Base-by-base conservation (phyloP, 495 filamentous ascomycete species). In the Tuber brumale region DNA sequence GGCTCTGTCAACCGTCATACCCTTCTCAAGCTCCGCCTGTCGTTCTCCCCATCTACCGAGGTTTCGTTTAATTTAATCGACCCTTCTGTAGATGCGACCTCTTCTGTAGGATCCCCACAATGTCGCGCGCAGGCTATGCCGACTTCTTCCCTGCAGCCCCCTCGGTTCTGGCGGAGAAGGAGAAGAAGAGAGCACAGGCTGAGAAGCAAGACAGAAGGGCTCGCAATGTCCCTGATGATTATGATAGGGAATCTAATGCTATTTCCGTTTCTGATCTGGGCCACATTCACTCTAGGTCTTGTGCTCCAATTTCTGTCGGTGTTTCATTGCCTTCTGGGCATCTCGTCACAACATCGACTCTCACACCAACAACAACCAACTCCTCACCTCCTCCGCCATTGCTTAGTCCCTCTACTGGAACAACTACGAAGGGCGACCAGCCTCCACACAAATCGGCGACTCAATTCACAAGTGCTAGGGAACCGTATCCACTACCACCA, bases 111-210 rank as follows among this genome's bases (percentile, higher is more conserved):
- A 75, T 74, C 73, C 81, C 76, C 81, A 86, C 85, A 84, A 93
- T 93, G 92, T 92, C 93, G 88, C 92, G 91, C 87, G 91, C 92
- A 87, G 90, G 92, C 83, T 95, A 93, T 89, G 92, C 92, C 84
- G 90, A 94, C 85, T 96, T 94, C 87, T 97, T 96, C 84, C 93
- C 94, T 76, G 89, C 91, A 84, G 94, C 94, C 78, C 92, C 94
- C 78, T 89, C 88, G 72, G 88, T 91, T 76, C 86, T 91, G 72
- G 81, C 80, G 77, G 81, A 85, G 81, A 79, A 84, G 79, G 57
- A 66, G 27, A 66, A 66, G 57, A 85, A 83, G 79, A 85, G 83
- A 73, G 82, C 80, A 76, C 81, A 83, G 72, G 81, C 80, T 51
- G 81, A 82, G 73, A 71, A 75, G 43, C 83, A 84, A 79, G 79